These are phyloP conservation scores for Fusarium sambucinum DNA, from an alignment of 2,329 filamentous ascomycete genomes.

Conservation along the genomic window DNA sequence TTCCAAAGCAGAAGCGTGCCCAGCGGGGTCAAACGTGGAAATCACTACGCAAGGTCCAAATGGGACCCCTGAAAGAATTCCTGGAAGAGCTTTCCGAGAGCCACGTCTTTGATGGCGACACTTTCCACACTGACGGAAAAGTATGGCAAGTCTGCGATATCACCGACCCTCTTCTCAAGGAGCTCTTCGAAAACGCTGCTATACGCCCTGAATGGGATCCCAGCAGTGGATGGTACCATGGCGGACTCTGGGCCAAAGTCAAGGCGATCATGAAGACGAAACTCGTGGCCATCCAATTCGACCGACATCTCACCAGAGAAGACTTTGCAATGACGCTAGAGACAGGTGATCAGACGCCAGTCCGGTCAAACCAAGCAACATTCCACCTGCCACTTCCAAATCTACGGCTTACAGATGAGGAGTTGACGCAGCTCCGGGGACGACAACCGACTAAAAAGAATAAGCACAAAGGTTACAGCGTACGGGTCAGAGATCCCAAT, in stretches of 20 bases:
- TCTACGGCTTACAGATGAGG: slow-evolving; percentile 53
- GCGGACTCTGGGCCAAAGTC: slow-evolving; percentile 83
- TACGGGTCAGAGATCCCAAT: slow-evolving; percentile 47
- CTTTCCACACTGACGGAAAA: slow-evolving; percentile 82
- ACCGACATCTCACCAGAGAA: slow-evolving; percentile 59
- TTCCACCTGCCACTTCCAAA: slow-evolving; percentile 53
- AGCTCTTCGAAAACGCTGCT: slow-evolving; percentile 73
- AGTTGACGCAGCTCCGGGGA: slow-evolving; percentile 53
- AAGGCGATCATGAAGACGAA: slow-evolving; percentile 91
- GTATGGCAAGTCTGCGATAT: slow-evolving; percentile 97
- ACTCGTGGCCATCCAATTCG: slow-evolving; percentile 74
- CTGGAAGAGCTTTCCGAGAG: slow-evolving; percentile 60
- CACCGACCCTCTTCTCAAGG: slow-evolving; percentile 78
- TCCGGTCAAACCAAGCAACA: slow-evolving; percentile 48
- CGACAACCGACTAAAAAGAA: slow-evolving; percentile 53
- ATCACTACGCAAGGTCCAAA: slow-evolving; percentile 57
- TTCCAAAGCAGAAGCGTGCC: slow-evolving; percentile 66
- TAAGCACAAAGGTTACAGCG: slow-evolving; percentile 54
- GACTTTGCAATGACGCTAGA: slow-evolving; percentile 54
- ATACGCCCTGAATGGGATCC: slow-evolving; percentile 70
- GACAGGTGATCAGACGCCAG: slow-evolving; percentile 53
- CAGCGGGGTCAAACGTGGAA: slow-evolving; percentile 64
- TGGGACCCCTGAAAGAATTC: slow-evolving; percentile 56
- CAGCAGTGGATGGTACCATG: slow-evolving; percentile 85
- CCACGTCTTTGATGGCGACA: slow-evolving; percentile 86